These are phyloP conservation scores for Tricladium varicosporioides DNA, from an alignment of 2,329 filamentous ascomycete species.

Conservation along the genomic window DNA sequence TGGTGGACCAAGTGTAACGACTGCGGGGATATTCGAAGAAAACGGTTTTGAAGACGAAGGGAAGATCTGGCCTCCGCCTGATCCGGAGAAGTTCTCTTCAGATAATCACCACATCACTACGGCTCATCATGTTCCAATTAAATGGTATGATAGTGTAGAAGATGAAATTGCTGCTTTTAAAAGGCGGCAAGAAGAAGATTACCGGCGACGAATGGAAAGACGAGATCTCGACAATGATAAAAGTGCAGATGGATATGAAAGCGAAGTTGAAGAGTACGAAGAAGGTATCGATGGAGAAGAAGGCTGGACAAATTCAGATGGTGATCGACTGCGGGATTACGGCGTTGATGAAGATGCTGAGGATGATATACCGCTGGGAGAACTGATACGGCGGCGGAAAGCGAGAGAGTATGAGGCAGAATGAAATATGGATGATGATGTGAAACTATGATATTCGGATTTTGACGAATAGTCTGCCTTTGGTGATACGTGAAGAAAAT, in stretches of 20 bases:
- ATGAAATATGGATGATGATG: no score
- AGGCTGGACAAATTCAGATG: constrained; percentile 73
- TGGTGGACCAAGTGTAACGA: constrained; percentile 41
- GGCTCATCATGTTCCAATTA: constrained; percentile 7
- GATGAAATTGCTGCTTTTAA: constrained; percentile 47
- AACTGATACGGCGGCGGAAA: constrained; percentile 60
- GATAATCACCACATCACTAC: not conserved
- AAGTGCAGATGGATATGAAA: constrained; percentile 29
- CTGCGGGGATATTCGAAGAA: constrained; percentile 58
- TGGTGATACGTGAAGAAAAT: no score
- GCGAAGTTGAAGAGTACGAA: constrained; percentile 33
- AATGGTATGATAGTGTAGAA: constrained; percentile 31
- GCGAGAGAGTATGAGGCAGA: constrained; percentile 9
- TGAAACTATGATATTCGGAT: no score
- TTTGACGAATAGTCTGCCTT: no score
- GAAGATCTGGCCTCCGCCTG: constrained; percentile 61
- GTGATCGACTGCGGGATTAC: constrained; percentile 71
- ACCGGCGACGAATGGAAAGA: constrained; percentile 32
- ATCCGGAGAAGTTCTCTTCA: constrained; percentile 56
- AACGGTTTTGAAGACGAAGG: constrained; percentile 71
- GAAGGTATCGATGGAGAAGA: constrained; percentile 47
- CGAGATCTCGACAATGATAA: constrained; percentile 13
- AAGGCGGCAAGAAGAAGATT: constrained; percentile 49
- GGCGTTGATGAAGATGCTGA: constrained; percentile 77
- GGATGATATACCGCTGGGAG: constrained; percentile 67